phyloP scores from a whole-genome alignment of 2,329 filamentous ascomycete species.

The Periconia macrospinosa region DNA sequence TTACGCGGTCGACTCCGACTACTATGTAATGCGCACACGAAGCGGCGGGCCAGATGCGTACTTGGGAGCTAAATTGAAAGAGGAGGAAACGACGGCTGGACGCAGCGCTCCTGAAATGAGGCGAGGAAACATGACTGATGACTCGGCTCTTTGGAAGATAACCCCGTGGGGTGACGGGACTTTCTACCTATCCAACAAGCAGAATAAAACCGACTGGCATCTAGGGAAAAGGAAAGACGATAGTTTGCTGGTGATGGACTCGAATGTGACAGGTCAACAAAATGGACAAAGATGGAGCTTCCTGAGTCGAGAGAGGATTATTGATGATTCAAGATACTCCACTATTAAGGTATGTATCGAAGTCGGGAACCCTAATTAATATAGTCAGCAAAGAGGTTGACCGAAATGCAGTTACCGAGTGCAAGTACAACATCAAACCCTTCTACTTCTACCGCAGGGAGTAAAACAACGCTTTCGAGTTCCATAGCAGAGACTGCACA shows the following conservation, averaged over 20 bases:
- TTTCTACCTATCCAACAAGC: constrained; percentile 18
- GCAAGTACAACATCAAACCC: too few relatives aligned
- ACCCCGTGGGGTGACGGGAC: constrained; percentile 22
- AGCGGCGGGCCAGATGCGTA: constrained; percentile 18
- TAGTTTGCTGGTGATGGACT: constrained; percentile 9
- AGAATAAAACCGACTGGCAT: constrained; percentile 20
- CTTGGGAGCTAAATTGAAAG: constrained; percentile 10
- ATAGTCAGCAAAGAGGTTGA: too few relatives aligned
- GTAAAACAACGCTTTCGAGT: too few relatives aligned
- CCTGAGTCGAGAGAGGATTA: background rate
- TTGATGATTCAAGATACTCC: background rate
- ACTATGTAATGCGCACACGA: constrained; percentile 18
- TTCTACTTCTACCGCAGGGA: too few relatives aligned
- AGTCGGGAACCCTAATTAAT: too few relatives aligned
- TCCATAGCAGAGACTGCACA: too few relatives aligned
- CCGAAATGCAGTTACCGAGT: too few relatives aligned
- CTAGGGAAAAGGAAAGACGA: constrained; percentile 11
- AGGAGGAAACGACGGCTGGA: constrained; percentile 11
- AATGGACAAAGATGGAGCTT: constrained; percentile 17
- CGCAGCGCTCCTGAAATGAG: constrained; percentile 16
- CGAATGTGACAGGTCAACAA: constrained; percentile 16
- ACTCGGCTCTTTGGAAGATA: constrained; percentile 24
- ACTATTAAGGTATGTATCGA: constrained; percentile 17
- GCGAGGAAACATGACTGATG: constrained; percentile 17
- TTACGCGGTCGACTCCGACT: constrained; percentile 14